Evolutionary conservation across 1,284 basidiomycete genomes (phyloP).

Genomic region (Moesziomyces parantarcticus): DNA sequence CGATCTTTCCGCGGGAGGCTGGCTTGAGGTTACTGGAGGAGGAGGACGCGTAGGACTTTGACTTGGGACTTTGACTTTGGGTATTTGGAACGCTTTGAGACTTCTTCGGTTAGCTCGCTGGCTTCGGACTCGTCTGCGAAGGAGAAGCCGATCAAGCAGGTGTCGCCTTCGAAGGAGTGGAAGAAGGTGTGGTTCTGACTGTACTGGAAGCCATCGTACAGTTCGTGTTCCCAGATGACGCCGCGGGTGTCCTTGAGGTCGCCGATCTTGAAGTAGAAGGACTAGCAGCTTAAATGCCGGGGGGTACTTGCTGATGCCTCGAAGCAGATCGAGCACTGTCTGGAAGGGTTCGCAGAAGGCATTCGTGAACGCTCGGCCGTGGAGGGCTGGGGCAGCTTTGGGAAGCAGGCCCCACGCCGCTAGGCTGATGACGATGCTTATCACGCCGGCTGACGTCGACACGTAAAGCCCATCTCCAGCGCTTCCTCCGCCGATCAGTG

Average conservation of each 20-base stretch:
- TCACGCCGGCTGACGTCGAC: conserved; percentile 3
- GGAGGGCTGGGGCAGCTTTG: not conserved
- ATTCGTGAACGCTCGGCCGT: not conserved
- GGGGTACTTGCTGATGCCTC: conserved; percentile 4
- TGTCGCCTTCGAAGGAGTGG: conserved; percentile 90
- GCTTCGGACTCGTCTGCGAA: conserved; percentile 91
- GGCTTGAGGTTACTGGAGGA: conserved; percentile 70
- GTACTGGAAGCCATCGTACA: conserved; percentile 87
- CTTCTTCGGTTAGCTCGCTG: conserved; percentile 87
- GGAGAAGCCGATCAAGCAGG: conserved; percentile 88
- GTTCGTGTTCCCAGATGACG: conserved; percentile 91
- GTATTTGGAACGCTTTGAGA: conserved; percentile 77
- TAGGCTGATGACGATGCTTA: conserved; percentile 5
- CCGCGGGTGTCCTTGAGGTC: conserved; percentile 77
- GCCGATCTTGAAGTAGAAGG: conserved; percentile 60
- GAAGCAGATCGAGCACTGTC: not conserved
- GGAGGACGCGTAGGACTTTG: conserved; percentile 28
- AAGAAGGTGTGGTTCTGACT: conserved; percentile 89
- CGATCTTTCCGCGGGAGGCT: conserved; percentile 74
- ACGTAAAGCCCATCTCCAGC: conserved; percentile 1
- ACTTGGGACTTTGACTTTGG: conserved; percentile 60
- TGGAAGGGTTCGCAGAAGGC: not conserved
- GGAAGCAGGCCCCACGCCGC: conserved; percentile 1
- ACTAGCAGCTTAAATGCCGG: conserved; percentile 5
- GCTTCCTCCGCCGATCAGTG: conserved; percentile 3